A percentile compares a stretch with the other conserved stretches of the same genome.
These are phyloP conservation scores for Apophysomyces variabilis DNA, from an alignment of 371 early-diverging fungal genomes.

Conservation along the genomic window DNA sequence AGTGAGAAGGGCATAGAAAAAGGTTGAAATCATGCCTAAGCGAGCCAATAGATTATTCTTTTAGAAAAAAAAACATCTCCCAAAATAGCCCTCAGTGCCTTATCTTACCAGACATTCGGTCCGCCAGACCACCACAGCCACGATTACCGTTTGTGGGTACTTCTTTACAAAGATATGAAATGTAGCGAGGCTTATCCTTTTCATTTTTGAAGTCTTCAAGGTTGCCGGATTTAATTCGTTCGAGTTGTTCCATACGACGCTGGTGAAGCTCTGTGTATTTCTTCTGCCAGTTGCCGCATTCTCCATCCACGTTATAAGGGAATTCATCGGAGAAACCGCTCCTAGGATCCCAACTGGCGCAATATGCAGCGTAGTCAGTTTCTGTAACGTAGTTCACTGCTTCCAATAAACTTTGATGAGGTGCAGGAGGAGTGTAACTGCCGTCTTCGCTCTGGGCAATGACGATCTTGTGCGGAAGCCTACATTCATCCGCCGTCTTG, in stretches of 20 bases:
- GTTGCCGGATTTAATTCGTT: constrained; percentile 23
- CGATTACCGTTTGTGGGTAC: constrained; percentile 23
- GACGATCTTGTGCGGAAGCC: constrained; percentile 23
- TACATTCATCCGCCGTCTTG: constrained; percentile 13
- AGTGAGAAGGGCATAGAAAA: constrained; percentile 40
- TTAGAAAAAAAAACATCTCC: no score
- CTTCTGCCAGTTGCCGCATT: constrained; percentile 45
- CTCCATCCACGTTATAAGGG: constrained; percentile 23
- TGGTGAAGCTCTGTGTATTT: constrained; percentile 32
- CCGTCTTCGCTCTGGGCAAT: constrained; percentile 34
- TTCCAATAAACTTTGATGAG: constrained; percentile 28
- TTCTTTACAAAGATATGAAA: constrained; percentile 30
- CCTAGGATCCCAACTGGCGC: constrained; percentile 24
- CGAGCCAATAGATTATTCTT: not conserved
- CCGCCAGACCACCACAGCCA: constrained; percentile 42
- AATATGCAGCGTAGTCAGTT: constrained; percentile 29
- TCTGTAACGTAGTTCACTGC: constrained; percentile 20
- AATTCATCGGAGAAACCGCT: constrained; percentile 22
- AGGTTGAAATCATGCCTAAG: constrained; percentile 49
- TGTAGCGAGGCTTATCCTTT: constrained; percentile 27
- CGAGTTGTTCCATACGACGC: constrained; percentile 27
- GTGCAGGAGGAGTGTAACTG: constrained; percentile 38
- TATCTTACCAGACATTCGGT: constrained; percentile 40
- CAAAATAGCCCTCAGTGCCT: no score
- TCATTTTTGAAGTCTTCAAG: constrained; percentile 11